Evolutionary conservation across 2,329 filamentous ascomycete genomes (phyloP).

Genomic region (Ophiocordyceps camponoti-floridani): DNA sequence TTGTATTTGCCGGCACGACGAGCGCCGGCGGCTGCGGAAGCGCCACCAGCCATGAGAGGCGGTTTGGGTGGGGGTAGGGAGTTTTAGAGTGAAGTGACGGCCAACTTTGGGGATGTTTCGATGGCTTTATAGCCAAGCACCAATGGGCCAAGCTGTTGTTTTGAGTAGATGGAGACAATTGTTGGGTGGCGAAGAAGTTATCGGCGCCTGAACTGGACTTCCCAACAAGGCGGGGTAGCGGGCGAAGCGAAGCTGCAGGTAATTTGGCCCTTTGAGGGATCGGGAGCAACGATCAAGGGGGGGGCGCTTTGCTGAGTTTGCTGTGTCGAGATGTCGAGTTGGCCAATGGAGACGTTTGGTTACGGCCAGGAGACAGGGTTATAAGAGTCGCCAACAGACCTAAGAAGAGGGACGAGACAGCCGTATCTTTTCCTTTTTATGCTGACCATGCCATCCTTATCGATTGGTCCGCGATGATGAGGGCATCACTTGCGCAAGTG

Average conservation of each 20-base stretch:
- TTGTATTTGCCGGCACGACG: slow-evolving; percentile 84
- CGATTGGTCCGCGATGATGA: too few relatives aligned
- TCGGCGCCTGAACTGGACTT: not conserved
- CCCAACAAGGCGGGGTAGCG: not conserved
- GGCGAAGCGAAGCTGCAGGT: too few relatives aligned
- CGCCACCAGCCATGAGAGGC: slow-evolving; percentile 24
- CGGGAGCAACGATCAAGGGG: too few relatives aligned
- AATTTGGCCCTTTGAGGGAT: too few relatives aligned
- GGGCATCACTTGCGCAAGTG: not conserved
- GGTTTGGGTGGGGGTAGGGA: not conserved
- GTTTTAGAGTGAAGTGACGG: not conserved
- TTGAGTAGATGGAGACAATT: too few relatives aligned
- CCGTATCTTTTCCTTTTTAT: not conserved
- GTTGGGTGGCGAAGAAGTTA: not conserved
- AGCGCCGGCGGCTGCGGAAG: slow-evolving; percentile 24
- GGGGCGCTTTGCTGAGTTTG: too few relatives aligned
- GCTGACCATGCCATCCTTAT: not conserved
- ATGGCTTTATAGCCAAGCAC: not conserved
- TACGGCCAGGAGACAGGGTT: too few relatives aligned
- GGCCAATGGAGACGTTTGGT: too few relatives aligned
- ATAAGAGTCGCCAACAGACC: too few relatives aligned
- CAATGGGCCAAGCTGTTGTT: not conserved
- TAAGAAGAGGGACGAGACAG: too few relatives aligned
- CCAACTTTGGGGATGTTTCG: not conserved
- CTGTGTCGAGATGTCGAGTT: too few relatives aligned